Evolutionary conservation across 495 filamentous ascomycete genomes (phyloP).

Genomic region (Entonaema liquescens): DNA sequence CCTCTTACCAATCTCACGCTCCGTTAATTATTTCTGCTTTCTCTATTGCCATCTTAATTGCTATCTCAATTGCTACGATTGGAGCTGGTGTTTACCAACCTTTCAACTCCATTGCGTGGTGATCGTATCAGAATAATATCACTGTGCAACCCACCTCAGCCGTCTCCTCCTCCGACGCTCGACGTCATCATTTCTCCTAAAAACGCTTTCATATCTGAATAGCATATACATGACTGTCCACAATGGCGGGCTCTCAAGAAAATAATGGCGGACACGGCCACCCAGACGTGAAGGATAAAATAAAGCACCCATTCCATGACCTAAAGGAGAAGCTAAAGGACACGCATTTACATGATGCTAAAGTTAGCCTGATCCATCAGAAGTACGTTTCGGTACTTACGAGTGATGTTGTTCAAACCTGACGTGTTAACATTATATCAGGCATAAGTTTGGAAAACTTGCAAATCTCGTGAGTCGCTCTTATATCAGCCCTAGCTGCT

Average conservation of each 20-base stretch:
- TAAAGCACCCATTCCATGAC: conserved; percentile 51
- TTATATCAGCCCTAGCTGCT: neutral
- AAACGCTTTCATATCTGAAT: neutral
- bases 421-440: conserved; percentile 26
- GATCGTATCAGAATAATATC: neutral
- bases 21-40: neutral
- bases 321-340: conserved; percentile 60
- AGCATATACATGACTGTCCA: neutral
- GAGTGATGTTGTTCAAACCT: neutral
- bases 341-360: conserved; percentile 57
- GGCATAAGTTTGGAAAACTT: conserved; percentile 64
- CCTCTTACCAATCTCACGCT: neutral
- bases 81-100: neutral
- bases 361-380: conserved; percentile 56
- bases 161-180: neutral
- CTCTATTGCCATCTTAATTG: neutral
- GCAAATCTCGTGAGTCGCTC: conserved; percentile 55
- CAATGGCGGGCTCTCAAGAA: conserved; percentile 27
- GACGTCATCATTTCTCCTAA: conserved; percentile 4
- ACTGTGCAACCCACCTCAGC: neutral
- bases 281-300: conserved; percentile 40
- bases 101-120: neutral
- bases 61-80: neutral
- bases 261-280: conserved; percentile 31
- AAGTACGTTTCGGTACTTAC: conserved; percentile 48